Conservation (phyloP, 140 eudicot species). For the Flaveria floridana region DNA sequence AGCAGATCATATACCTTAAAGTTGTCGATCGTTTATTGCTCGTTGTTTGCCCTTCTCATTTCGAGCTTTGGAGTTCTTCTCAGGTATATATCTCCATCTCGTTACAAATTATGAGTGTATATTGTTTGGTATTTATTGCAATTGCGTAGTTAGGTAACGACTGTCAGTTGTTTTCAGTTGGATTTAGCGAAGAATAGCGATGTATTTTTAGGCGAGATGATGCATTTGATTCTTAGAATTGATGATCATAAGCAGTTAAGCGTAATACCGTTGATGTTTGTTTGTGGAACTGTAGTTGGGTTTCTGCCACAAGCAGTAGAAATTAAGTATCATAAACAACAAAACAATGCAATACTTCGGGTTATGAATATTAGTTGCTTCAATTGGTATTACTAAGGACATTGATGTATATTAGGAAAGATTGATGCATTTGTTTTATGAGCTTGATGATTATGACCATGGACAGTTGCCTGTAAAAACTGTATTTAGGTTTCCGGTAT, state of each 20-base stretch:
- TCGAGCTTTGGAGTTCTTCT: conserved; percentile 98
- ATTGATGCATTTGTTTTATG: conserved; percentile 20
- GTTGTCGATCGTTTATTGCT: conserved; percentile 63
- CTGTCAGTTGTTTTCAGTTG: conserved; percentile 12
- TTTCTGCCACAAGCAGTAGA: conserved; percentile 11
- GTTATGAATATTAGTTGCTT: conserved; percentile 4
- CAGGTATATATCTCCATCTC: conserved; percentile 49
- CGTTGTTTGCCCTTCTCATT: conserved; percentile 80
- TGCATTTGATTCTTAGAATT: conserved; percentile 4
- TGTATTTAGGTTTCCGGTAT: not conserved
- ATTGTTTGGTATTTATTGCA: not conserved
- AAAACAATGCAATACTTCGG: not conserved
- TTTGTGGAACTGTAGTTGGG: not conserved
- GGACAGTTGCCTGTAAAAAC: not conserved
- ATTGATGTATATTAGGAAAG: not conserved
- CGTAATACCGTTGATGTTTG: not conserved
- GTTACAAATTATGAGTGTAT: conserved; percentile 9
- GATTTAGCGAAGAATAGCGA: not conserved
- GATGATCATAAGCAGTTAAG: conserved; percentile 14
- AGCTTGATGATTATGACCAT: conserved; percentile 12
- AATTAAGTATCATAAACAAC: not conserved
- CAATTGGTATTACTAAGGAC: conserved; percentile 7
- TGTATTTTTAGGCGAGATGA: conserved; percentile 1
- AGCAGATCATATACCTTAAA: conserved; percentile 74
- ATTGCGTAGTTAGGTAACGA: conserved; percentile 6